These are phyloP conservation scores for Delonix regia DNA, from an alignment of 306 rosid species.

Conservation along the genomic window DNA sequence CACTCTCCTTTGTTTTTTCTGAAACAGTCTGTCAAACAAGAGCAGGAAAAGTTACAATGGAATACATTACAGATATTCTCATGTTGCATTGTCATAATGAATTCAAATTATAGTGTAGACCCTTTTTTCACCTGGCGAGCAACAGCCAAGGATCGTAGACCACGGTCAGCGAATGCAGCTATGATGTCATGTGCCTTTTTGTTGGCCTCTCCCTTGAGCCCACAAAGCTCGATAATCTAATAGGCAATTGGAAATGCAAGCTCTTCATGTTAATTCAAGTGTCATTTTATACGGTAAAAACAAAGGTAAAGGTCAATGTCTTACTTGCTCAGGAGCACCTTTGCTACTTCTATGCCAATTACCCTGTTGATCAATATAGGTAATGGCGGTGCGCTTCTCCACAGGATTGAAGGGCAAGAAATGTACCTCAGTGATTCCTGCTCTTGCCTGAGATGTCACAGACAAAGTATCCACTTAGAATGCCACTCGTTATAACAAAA, in stretches of 20 bases:
- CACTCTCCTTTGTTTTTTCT: slow-evolving; percentile 69
- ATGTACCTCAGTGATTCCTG: slow-evolving; percentile 82
- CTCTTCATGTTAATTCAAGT: not conserved
- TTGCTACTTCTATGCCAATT: slow-evolving; percentile 82
- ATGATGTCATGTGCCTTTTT: slow-evolving; percentile 63
- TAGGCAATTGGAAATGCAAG: slow-evolving; percentile 28
- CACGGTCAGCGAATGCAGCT: slow-evolving; percentile 73
- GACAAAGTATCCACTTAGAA: not conserved
- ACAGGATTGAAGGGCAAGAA: slow-evolving; percentile 91
- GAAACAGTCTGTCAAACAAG: slow-evolving; percentile 54
- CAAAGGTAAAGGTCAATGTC: not conserved
- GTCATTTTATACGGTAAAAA: not conserved
- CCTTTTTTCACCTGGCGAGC: slow-evolving; percentile 64
- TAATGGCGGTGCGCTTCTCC: slow-evolving; percentile 87
- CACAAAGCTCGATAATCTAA: slow-evolving; percentile 81
- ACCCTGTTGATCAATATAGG: slow-evolving; percentile 64
- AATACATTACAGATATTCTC: not conserved
- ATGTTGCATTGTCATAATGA: not conserved
- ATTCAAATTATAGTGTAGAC: not conserved
- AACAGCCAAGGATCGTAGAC: slow-evolving; percentile 79
- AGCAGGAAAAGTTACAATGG: not conserved
- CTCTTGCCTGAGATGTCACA: slow-evolving; percentile 68
- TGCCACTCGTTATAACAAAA: no score
- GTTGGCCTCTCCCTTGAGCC: slow-evolving; percentile 60
- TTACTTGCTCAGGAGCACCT: slow-evolving; percentile 94